A percentile compares a stretch with the other conserved stretches of the same genome.
These are phyloP conservation scores for Zygnema circumcarinatum DNA, from an alignment of 139 green algal species.

Conservation along the genomic window DNA sequence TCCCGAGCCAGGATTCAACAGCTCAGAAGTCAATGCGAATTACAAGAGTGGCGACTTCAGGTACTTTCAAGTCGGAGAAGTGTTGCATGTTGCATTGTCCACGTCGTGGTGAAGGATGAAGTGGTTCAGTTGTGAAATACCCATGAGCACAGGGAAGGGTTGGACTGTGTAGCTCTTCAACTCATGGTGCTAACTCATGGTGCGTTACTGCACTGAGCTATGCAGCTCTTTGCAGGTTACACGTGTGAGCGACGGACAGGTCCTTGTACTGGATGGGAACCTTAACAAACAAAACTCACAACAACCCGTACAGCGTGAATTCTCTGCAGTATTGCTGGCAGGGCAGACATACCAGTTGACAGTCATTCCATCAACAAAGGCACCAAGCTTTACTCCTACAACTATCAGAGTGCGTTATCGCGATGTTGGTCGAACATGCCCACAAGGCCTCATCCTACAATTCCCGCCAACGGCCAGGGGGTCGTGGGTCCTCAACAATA, in stretches of 20 bases:
- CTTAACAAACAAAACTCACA: background rate
- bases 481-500: background rate
- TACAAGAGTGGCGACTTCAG: background rate
- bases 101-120: no score
- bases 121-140: no score
- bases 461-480: background rate
- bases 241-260: background rate
- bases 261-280: conserved; percentile 5
- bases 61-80: no score
- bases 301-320: background rate
- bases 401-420: background rate
- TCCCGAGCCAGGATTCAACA: conserved; percentile 42
- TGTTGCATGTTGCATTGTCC: no score
- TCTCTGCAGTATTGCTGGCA: background rate
- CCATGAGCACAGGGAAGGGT: no score
- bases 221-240: background rate
- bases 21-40: background rate
- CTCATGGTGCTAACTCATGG: no score
- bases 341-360: background rate
- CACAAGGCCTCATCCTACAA: background rate
- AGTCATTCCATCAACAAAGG: background rate
- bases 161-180: no score
- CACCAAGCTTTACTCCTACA: background rate
- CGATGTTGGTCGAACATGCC: background rate
- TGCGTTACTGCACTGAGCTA: no score